Evolutionary conservation across 208 protist genomes (phyloP).

Genomic region (Spongospora subterranea): DNA sequence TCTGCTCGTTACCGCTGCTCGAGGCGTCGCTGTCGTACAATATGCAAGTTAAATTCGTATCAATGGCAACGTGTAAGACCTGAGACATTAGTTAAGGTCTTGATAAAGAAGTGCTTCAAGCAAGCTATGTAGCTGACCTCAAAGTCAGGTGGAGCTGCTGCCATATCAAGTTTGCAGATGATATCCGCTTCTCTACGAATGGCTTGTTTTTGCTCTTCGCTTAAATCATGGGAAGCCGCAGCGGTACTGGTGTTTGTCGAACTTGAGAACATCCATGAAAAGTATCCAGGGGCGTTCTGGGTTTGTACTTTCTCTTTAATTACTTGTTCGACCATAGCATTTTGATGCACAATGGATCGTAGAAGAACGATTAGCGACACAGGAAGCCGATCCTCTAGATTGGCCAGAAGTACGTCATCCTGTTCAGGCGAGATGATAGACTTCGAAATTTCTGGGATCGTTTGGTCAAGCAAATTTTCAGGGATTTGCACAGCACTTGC

Average conservation of each 20-base stretch:
- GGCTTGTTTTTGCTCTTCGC: slow-evolving; percentile 28
- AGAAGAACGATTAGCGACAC: background rate
- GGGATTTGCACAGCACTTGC: background rate
- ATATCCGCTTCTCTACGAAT: slow-evolving; percentile 27
- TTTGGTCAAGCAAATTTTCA: background rate
- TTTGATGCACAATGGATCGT: slow-evolving; percentile 5
- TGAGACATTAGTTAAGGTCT: background rate
- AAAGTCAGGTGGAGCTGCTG: background rate
- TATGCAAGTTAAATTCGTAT: slow-evolving; percentile 17
- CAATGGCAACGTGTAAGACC: background rate
- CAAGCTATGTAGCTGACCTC: background rate
- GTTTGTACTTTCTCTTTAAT: slow-evolving; percentile 33
- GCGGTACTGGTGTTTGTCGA: background rate
- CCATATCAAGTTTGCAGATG: background rate
- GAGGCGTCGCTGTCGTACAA: background rate
- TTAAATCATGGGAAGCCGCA: no score
- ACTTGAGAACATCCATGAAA: slow-evolving; percentile 29
- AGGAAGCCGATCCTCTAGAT: slow-evolving; percentile 31
- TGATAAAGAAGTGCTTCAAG: background rate
- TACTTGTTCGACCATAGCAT: background rate
- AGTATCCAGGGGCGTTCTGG: slow-evolving; percentile 48
- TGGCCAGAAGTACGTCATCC: background rate
- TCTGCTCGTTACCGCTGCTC: background rate
- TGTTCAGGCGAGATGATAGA: background rate
- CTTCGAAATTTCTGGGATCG: background rate